A percentile compares a stretch with the other conserved stretches of the same genome.
Evolutionary conservation across 352 stramenopile genomes (phyloP).

Genomic region (Phytophthora sojae): DNA sequence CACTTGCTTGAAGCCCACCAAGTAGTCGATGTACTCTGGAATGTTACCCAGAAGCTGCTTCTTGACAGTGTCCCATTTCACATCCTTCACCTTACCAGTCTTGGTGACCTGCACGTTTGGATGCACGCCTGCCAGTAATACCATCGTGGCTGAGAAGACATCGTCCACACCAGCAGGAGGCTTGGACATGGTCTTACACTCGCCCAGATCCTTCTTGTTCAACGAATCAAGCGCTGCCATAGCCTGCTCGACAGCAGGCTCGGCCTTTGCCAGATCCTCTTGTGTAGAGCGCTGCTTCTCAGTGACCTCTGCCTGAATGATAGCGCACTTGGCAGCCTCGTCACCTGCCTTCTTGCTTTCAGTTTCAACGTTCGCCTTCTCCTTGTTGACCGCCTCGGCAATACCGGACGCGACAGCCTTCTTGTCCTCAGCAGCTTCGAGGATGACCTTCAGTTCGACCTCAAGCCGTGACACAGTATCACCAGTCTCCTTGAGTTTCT

Average conservation of each 20-base stretch:
- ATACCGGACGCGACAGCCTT: conserved; percentile 95
- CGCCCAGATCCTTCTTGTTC: conserved; percentile 97
- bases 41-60: conserved; percentile 96
- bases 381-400: conserved; percentile 94
- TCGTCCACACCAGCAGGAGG: conserved; percentile 95
- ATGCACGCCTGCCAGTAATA: conserved; percentile 94
- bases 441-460: conserved; percentile 95
- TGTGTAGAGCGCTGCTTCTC: conserved; percentile 91
- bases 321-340: conserved; percentile 92
- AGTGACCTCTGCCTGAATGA: conserved; percentile 95
- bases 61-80: conserved; percentile 95
- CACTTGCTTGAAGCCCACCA: conserved; percentile 94
- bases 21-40: conserved; percentile 95
- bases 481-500: conserved; percentile 94
- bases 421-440: conserved; percentile 97
- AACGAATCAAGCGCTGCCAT: conserved; percentile 96
- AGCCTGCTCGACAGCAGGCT: conserved; percentile 94
- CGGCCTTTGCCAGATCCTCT: conserved; percentile 94
- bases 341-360: conserved; percentile 95
- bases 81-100: conserved; percentile 96
- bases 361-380: conserved; percentile 96
- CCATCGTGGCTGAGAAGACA: conserved; percentile 94
- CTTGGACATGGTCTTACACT: conserved; percentile 98
- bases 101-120: conserved; percentile 94
- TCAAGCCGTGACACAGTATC: conserved; percentile 94